Evolutionary conservation across 1,139 yeast genomes (phyloP).

Genomic region (Nakaseomyces bracarensis): DNA sequence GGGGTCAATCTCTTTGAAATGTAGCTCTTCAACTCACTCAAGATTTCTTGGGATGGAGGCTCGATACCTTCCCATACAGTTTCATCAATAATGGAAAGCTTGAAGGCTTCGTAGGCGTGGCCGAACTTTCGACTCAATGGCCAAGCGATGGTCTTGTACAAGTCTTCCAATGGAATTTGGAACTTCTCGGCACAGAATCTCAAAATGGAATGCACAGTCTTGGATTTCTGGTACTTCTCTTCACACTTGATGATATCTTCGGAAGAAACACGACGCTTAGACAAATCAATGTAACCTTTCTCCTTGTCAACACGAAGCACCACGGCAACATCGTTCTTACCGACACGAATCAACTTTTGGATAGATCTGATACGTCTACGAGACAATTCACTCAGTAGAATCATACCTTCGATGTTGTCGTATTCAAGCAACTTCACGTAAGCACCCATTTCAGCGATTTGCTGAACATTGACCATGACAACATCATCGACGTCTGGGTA

Average conservation of each 20-base stretch:
- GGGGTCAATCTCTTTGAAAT: constrained; percentile 93
- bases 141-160: constrained; percentile 92
- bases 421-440: constrained; percentile 92
- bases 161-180: constrained; percentile 72
- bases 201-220: constrained; percentile 93
- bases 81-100: constrained; percentile 88
- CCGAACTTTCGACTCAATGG: constrained; percentile 93
- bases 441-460: constrained; percentile 97
- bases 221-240: constrained; percentile 93
- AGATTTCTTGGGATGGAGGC: constrained; percentile 56
- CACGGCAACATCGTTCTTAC: constrained; percentile 96
- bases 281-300: constrained; percentile 94
- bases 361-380: constrained; percentile 98
- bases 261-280: constrained; percentile 96
- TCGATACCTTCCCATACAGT: constrained; percentile 73
- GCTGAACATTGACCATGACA: constrained; percentile 97
- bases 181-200: constrained; percentile 98
- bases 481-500: constrained; percentile 98
- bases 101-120: constrained; percentile 96
- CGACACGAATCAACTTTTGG: constrained; percentile 95
- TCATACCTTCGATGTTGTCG: constrained; percentile 99
- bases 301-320: constrained; percentile 99
- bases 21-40: constrained; percentile 75
- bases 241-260: constrained; percentile 97
- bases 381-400: constrained; percentile 85